Conservation (phyloP, 768 basidiomycete genomes). For the Hypholoma fasciculare region DNA sequence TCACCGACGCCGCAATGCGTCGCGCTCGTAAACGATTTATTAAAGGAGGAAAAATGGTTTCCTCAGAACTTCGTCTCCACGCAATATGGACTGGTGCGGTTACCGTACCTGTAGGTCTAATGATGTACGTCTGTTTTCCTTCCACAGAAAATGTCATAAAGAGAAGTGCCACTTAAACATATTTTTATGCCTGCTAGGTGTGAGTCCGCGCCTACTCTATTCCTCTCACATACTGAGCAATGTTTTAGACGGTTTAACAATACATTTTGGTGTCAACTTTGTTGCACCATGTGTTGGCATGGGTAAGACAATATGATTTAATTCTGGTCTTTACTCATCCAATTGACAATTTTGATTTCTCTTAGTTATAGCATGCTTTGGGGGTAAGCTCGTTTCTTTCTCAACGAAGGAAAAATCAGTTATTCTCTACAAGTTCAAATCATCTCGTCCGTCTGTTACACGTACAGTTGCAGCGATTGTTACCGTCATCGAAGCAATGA, state of each 20-base stretch:
- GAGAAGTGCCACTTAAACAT: too few species aligned
- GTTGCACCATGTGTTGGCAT: conserved; percentile 38
- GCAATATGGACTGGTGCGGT: conserved; percentile 39
- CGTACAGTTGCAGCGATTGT: conserved; percentile 40
- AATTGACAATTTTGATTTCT: background rate
- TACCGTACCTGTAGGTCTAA: conserved; percentile 31
- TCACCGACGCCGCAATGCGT: conserved; percentile 36
- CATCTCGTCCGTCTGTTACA: conserved; percentile 36
- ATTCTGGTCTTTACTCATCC: background rate
- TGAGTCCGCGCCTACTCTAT: too few species aligned
- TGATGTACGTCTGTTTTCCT: conserved; percentile 25
- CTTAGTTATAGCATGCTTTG: conserved; percentile 36
- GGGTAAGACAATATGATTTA: conserved; percentile 21
- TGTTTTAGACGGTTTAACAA: conserved; percentile 31
- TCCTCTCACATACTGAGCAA: too few species aligned
- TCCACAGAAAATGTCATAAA: too few species aligned
- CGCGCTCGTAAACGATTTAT: conserved; percentile 30
- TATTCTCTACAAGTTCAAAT: conserved; percentile 29
- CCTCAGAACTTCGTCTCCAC: conserved; percentile 35
- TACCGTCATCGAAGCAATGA: conserved; percentile 36
- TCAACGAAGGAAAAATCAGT: background rate
- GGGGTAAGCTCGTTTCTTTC: conserved; percentile 23
- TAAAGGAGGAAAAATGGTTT: conserved; percentile 19
- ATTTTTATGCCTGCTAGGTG: too few species aligned
- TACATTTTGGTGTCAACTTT: conserved; percentile 32